Base-by-base conservation (phyloP, 306 rosid genomes). In the Pyrus betulifolia region DNA sequence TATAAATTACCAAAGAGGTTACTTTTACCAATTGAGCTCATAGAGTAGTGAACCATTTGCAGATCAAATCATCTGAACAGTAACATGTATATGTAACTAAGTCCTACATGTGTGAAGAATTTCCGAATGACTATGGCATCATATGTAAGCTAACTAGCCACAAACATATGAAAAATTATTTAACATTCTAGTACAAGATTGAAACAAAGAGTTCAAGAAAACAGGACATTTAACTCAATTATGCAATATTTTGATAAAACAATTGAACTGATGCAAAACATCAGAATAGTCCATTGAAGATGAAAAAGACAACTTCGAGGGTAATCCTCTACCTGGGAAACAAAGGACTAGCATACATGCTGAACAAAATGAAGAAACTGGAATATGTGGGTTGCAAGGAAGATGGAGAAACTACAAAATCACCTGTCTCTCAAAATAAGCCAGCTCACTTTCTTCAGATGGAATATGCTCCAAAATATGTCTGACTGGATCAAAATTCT, bases 401-500 rank as follows among this genome's bases (percentile, higher is more conserved):
- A 72, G 30, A 71, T 64, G 59, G 75, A 79, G 71, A 76, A 80
- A 71, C 46, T 59, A 75, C 80, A 82, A 78, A 54, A 38, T 31
- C 75, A 96, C 99, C 96, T 91, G 96, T 81, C 85, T 88, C 91
- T 96, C 99, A 80, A 96, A 87, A 85, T 89, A 81, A 35, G 84
- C 80, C 70, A 91, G 86, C 75, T 92, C 98, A 74, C 74, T 82
- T 70, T 89, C 98, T 64, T 89, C 98, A 30, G 87, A 79, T 59
- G 97, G 91, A 82, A 85, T 77, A 63, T 82, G 91, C 86, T 96
- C 93, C 83, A 96, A 69, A 73, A 96, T 82, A 87, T 92, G 91
- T 81, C 85, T 85, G 63, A 96, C 85, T 45, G 99, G 97, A 85
- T 96, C 98, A 55, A 96, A 92, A 23, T 89, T 93, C 98, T 92